Evolutionary conservation across 2,329 filamentous ascomycete genomes (phyloP), one percentile per base, ranked within the genome.

Genomic region (Cladophialophora exuberans): DNA sequence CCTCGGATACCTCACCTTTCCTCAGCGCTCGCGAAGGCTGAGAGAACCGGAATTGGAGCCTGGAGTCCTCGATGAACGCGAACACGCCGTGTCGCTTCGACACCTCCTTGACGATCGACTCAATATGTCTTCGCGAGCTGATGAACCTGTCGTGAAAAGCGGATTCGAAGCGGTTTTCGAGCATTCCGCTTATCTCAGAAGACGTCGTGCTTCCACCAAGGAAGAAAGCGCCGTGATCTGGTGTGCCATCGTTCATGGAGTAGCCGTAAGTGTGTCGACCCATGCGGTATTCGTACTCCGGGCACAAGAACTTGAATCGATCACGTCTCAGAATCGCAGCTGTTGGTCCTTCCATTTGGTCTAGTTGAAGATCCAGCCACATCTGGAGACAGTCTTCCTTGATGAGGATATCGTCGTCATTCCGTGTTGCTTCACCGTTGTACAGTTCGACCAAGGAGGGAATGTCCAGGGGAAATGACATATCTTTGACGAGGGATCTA

Each of bases 61-160:
- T 17, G 41, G n/a, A n/a, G n/a, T n/a, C 1, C 39, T 36, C 10
- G 2, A 30, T n/a, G 35, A 22, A 39, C 20, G 46, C 39, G 10
- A 18, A 15, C 7, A 35, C 20, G 4, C 46, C 46, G 20, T 46
- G 39, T 23, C 53, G 28, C 20, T 47, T 51, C 15, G 47, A 17
- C 18, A 31, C 18, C 39, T 56, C 23, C 17, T 47, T 51, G 30
- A 28, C 39, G 15, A 31, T 47, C 22, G 47, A 46, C 13, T 20
- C 6, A 22, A 51, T 31, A 47, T 56, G 53, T 36, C 42, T 47
- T 2, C 53, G 28, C 10, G 33, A 28, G 35, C 47, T 47, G 44
- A 55, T 49, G 36, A 55, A 55, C 38, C 52, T 31, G 36, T 50
- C 52, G 38, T 49, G 52, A 13, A 38, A 55, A 9, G 3, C 31